Conservation (phyloP, 345 rosid species). For the Heritiera fomes region DNA sequence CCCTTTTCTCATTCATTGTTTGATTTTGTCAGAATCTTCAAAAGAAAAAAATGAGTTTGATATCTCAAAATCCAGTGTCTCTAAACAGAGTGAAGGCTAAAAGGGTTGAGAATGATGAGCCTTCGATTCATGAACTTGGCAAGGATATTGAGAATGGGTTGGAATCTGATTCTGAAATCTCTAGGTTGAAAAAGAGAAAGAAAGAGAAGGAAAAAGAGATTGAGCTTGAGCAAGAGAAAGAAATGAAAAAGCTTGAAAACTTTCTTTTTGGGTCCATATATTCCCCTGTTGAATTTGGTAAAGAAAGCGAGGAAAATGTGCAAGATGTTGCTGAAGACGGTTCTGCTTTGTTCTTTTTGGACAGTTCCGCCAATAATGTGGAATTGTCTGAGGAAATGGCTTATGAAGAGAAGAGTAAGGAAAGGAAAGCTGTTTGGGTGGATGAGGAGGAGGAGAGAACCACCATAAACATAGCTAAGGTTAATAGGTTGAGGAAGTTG, state of each 20-base stretch:
- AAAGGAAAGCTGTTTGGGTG: conserved; percentile 74
- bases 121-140: conserved; percentile 28
- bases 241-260: conserved; percentile 75
- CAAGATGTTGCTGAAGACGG: conserved; percentile 31
- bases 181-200: conserved; percentile 59
- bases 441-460: conserved; percentile 85
- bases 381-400: conserved; percentile 35
- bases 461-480: conserved; percentile 53
- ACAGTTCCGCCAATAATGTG: conserved; percentile 43
- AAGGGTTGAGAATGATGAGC: conserved; percentile 30
- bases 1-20: conserved; percentile 2
- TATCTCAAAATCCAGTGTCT: conserved; percentile 59
- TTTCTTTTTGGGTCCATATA: conserved; percentile 74
- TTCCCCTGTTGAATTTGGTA: conserved; percentile 75
- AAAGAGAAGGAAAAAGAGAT: conserved; percentile 45
- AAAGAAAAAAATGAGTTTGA: conserved; percentile 48
- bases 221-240: conserved; percentile 53
- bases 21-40: conserved; percentile 24
- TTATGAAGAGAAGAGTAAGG: conserved; percentile 40
- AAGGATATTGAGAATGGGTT: conserved; percentile 34
- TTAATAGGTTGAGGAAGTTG: conserved; percentile 84
- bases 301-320: conserved; percentile 35
- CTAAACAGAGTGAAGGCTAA: conserved; percentile 39
- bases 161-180: conserved; percentile 35
- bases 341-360: conserved; percentile 61